Percentiles rank a stretch among this genome's conserved stretches.
These are phyloP conservation scores for Saksenaea vasiformis DNA, from an alignment of 371 early-diverging fungal genomes.

Conservation along the genomic window DNA sequence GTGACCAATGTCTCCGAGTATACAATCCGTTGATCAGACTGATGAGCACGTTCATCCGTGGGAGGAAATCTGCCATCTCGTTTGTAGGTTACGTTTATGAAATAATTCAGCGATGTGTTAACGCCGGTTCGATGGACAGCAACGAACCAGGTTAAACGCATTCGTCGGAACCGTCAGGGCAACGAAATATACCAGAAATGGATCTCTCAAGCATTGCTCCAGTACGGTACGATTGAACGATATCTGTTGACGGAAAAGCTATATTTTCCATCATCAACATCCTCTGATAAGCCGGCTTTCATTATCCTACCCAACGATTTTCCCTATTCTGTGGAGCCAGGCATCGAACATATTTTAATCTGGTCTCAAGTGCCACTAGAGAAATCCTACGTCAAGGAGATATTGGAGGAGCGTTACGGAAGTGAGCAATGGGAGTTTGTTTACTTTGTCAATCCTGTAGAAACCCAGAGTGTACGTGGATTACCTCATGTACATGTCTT, in stretches of 20 bases:
- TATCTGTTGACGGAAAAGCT: constrained; percentile 48
- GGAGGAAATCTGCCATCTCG: constrained; percentile 39
- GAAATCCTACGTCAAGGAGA: constrained; percentile 17
- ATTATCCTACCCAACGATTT: constrained; percentile 62
- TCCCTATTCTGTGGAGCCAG: constrained; percentile 57
- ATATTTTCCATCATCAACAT: constrained; percentile 23
- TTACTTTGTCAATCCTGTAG: constrained; percentile 47
- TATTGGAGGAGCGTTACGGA: constrained; percentile 31
- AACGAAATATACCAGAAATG: constrained; percentile 39
- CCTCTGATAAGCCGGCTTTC: constrained; percentile 17
- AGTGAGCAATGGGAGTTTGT: constrained; percentile 32
- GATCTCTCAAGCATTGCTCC: constrained; percentile 32
- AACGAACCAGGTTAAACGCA: constrained; percentile 27
- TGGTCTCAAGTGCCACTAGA: constrained; percentile 56
- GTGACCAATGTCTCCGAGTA: too few relatives aligned
- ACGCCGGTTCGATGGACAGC: constrained; percentile 11
- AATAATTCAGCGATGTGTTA: not conserved
- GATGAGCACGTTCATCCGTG: constrained; percentile 38
- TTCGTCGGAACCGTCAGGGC: constrained; percentile 31
- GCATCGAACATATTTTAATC: constrained; percentile 54
- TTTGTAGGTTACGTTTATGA: constrained; percentile 22
- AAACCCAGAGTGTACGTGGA: constrained; percentile 33
- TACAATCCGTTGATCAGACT: not conserved
- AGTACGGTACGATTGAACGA: constrained; percentile 46
- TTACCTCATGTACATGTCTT: constrained; percentile 49